Evolutionary conservation across 2,329 filamentous ascomycete genomes (phyloP).

Genomic region (Cladobotryum mycophilum): DNA sequence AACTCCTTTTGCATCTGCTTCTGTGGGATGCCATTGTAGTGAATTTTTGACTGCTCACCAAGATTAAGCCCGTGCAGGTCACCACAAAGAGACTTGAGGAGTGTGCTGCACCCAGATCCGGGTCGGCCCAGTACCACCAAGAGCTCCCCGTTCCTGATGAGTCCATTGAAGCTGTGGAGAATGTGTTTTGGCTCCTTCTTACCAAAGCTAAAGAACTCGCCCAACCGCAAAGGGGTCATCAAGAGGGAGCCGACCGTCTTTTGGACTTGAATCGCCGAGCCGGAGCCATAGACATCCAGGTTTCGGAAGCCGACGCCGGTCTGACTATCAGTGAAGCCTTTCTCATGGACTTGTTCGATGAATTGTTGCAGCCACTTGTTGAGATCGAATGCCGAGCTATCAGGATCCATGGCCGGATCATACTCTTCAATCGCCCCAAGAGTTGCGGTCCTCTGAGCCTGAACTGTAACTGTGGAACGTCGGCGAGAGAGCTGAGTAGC

Average conservation of each 20-base stretch:
- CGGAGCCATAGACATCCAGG: conserved; percentile 60
- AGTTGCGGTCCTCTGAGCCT: conserved; percentile 8
- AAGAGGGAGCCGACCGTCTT: conserved; percentile 57
- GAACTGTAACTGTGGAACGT: conserved; percentile 21
- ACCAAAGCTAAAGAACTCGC: conserved; percentile 46
- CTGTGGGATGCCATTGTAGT: conserved; percentile 57
- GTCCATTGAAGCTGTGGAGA: conserved; percentile 56
- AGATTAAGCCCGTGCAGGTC: conserved; percentile 53
- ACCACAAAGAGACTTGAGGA: conserved; percentile 56
- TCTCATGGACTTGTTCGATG: conserved; percentile 40
- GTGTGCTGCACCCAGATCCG: conserved; percentile 57
- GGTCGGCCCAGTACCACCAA: conserved; percentile 63
- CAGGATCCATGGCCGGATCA: conserved; percentile 32
- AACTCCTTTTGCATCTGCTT: conserved; percentile 52
- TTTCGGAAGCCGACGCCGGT: conserved; percentile 60
- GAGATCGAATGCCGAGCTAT: conserved; percentile 34
- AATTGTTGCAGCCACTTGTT: conserved; percentile 36
- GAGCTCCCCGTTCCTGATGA: conserved; percentile 59
- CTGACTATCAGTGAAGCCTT: conserved; percentile 46
- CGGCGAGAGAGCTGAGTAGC: conserved; percentile 34
- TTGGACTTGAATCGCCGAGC: conserved; percentile 61
- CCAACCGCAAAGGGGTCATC: conserved; percentile 49
- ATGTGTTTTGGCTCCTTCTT: conserved; percentile 51
- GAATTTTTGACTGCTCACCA: conserved; percentile 43
- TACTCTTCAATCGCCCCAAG: conserved; percentile 20